Evolutionary conservation across 2,329 filamentous ascomycete species (phyloP), one percentile per base, ranked within the genome.

Genomic region (Apiospora arundinis): DNA sequence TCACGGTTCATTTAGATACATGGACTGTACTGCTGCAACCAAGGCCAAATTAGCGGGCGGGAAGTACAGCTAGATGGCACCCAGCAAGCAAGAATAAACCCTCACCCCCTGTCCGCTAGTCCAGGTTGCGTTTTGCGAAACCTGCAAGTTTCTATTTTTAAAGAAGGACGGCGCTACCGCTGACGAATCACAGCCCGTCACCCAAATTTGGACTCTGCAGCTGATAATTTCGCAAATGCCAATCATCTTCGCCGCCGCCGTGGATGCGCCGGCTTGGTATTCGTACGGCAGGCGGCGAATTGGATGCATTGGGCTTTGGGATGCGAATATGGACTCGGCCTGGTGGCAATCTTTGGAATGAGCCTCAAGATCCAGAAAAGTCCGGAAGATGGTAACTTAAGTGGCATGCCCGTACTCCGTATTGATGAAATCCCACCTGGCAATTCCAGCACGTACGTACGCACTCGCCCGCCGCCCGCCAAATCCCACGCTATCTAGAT

Each of bases 161-260:
- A 44, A 67, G 46, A 63, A 21, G 44, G 44, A 65, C 67, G 70
- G 74, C 74, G 73, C 74, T 67, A 71, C 69, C 46, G 28, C 60
- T 69, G 67, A 65, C 73, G 56, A 75, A 75, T 75, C 73, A 75
- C 46, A 44, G 40, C n/a, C 28, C 46, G 46, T 37, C 32, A 25
- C n/a, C 45, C 69, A 70, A 70, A 72, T 69, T 72, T 71, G 71
- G 68, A 63, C 25, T 37, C 46, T 72, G 72, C 72, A 71, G 72
- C 71, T 73, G 72, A 73, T 72, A 73, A 73, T 73, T 72, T 73
- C 72, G 45, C 56, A 66, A 23, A 63, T 69, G 65, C 72, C 72
- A 73, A 73, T 73, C 72, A 71, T 68, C 23, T 44, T 44, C 52
- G 37, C 68, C 65, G 45, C 46, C 67, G 46, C 67, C 67, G 46